Evolutionary conservation across 108 stramenopile genomes (phyloP), one percentile per base, ranked within the genome.

Genomic region (Cyclotella sp.): DNA sequence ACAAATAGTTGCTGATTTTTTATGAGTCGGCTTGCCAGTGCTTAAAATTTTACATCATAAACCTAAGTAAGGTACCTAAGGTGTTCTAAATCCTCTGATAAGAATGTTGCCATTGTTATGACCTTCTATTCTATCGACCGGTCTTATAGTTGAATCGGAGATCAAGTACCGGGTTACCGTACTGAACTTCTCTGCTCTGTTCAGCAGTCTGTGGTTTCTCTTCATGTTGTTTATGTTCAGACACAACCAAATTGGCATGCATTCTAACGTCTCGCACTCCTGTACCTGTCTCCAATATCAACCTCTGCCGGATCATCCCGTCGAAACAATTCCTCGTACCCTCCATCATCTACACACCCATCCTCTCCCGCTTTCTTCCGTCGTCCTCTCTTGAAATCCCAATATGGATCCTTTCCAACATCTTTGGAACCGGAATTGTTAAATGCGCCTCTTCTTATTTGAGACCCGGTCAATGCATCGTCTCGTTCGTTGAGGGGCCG

Each of bases 321-420:
- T 34, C 84, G 66, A 12, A 90, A 83, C 70, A 88, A 73, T 59
- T 88, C 89, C 14, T 63, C 78, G 76, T 88, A 90, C 26, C 86
- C 86, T 62, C 86, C 84, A 59, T 86, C 84, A 76, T 87, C 85
- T 0, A 72, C 79, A 55, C 89, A 87, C 0, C 78, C 78, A 45
- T 79, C 78, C 26, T 79, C 78, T 2, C 78, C 78, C 8, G 68
- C 30, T 63, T 72, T 81, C 68, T 72, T 81, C 49, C 80, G 22
- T 40, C 68, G 68, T n/a, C 91, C 90, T 13, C 57, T 84, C 43
- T 84, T 85, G 72, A 88, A 90, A 75, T 92, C 88, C 94, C 94
- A 95, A 74, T 92, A 87, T 0, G 90, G 89, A 85, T 95, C 94
- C 58, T 85, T 86, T 0, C 94, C 94, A 0, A 79, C 91, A 84